A percentile compares a stretch with the other conserved stretches of the same genome.
phyloP scores from a whole-genome alignment of 140 eudicot species.

The Flaveria floridana region DNA sequence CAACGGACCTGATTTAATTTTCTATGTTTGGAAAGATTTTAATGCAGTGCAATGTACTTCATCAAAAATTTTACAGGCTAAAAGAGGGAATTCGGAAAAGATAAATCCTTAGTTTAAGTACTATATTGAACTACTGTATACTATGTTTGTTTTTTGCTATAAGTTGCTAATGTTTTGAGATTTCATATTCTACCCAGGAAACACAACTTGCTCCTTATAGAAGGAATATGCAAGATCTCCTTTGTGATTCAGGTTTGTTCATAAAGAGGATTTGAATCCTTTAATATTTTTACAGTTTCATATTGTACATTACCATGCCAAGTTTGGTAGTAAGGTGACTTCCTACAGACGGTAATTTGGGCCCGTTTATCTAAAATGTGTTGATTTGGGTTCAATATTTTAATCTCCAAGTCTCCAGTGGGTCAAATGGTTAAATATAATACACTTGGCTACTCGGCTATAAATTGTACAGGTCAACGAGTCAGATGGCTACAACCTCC shows the following conservation, averaged over 20 bases:
- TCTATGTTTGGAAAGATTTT: background rate
- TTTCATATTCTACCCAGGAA: slow-evolving; percentile 51
- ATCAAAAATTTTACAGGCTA: background rate
- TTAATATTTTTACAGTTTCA: background rate
- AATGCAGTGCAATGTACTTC: background rate
- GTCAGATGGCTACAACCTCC: background rate
- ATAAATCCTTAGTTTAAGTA: background rate
- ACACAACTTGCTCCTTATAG: slow-evolving; percentile 90
- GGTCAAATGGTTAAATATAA: too few species aligned
- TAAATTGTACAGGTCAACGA: background rate
- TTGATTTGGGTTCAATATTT: too few species aligned
- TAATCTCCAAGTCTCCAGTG: too few species aligned
- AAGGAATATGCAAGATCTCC: slow-evolving; percentile 97
- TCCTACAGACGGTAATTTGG: background rate
- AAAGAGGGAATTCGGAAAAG: background rate
- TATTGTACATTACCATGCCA: slow-evolving; percentile 5
- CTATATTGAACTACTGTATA: background rate
- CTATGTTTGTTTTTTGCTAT: background rate
- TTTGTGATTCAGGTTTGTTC: slow-evolving; percentile 85
- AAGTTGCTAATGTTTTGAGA: slow-evolving; percentile 19
- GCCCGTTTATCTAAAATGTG: slow-evolving; percentile 3
- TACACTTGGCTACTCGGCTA: background rate
- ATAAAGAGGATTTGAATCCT: slow-evolving; percentile 18
- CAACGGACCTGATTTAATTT: background rate
- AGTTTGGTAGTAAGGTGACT: background rate